Conservation (phyloP, 495 filamentous ascomycete species). For the Aspergillus leporis region DNA sequence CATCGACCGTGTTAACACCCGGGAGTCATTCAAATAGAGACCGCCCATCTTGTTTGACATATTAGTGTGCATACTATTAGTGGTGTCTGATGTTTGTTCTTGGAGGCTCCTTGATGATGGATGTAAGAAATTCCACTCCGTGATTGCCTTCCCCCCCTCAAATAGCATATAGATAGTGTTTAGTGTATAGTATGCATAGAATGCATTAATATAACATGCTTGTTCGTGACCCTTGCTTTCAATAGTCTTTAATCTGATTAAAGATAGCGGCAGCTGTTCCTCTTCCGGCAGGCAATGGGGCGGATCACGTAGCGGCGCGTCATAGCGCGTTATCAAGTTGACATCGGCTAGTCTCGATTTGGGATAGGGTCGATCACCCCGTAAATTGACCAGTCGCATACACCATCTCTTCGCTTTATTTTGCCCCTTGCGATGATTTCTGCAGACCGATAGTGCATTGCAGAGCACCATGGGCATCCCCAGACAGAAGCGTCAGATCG, state of each 20-base stretch:
- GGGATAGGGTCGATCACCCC: neutral
- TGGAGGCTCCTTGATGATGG: too few relatives aligned
- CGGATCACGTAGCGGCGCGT: constrained; percentile 14
- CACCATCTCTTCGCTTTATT: neutral
- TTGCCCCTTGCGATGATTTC: neutral
- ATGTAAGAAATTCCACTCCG: neutral
- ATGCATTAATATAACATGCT: neutral
- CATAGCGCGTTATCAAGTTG: constrained; percentile 6
- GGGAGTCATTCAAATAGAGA: constrained; percentile 16
- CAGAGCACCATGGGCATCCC: constrained; percentile 9
- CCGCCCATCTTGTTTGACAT: too few relatives aligned
- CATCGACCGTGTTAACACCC: constrained; percentile 22
- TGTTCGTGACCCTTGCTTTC: neutral
- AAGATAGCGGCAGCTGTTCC: constrained; percentile 1
- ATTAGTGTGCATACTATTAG: too few relatives aligned
- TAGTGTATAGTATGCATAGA: neutral
- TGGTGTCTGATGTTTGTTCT: too few relatives aligned
- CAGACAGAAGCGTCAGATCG: constrained; percentile 14
- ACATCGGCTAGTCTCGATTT: neutral
- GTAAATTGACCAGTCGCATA: neutral
- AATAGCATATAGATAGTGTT: neutral
- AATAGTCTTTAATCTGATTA: neutral
- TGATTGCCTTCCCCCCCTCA: neutral
- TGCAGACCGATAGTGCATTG: neutral
- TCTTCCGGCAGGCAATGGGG: neutral